A percentile compares a stretch with the other conserved stretches of the same genome.
Conservation (phyloP, 2,329 filamentous ascomycete species). For the Colletotrichum nymphaeae region DNA sequence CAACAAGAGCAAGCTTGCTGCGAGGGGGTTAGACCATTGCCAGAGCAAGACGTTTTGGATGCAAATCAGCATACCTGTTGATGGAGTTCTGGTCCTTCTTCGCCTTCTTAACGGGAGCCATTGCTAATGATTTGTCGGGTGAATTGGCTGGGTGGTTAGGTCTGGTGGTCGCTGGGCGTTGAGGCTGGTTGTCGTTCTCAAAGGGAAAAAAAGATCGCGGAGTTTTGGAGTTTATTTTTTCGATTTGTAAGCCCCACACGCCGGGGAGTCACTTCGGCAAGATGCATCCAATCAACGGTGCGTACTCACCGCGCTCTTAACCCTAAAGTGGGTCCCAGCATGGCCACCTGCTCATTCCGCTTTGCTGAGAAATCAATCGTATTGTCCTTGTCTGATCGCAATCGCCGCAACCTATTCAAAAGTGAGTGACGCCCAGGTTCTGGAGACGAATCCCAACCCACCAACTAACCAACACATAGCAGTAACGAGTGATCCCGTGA, state of each 20-base stretch:
- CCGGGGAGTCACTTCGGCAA: not conserved
- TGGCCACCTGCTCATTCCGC: conserved; percentile 33
- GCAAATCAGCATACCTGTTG: conserved; percentile 28
- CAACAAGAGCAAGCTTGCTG: conserved; percentile 69
- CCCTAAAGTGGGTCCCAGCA: conserved; percentile 4
- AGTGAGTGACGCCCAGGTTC: conserved; percentile 27
- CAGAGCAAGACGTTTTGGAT: not conserved
- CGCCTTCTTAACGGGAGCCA: conserved; percentile 78
- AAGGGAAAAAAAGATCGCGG: not conserved
- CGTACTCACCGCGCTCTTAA: not conserved
- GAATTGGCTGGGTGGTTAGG: conserved; percentile 31
- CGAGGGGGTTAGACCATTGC: not conserved
- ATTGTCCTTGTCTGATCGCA: conserved; percentile 42
- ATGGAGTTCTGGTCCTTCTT: conserved; percentile 89
- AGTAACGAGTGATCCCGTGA: conserved; percentile 47
- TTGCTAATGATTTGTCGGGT: conserved; percentile 64
- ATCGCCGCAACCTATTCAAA: conserved; percentile 30
- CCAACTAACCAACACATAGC: conserved; percentile 48
- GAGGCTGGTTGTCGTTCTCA: conserved; percentile 27
- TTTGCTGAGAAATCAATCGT: conserved; percentile 68
- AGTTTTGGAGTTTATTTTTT: conserved; percentile 14
- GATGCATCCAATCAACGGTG: not conserved
- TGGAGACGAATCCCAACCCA: conserved; percentile 42
- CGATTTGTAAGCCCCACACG: conserved; percentile 8
- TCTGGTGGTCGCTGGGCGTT: conserved; percentile 28